Evolutionary conservation across 1,284 basidiomycete species (phyloP).

Genomic region (Neonothopanus nambi): DNA sequence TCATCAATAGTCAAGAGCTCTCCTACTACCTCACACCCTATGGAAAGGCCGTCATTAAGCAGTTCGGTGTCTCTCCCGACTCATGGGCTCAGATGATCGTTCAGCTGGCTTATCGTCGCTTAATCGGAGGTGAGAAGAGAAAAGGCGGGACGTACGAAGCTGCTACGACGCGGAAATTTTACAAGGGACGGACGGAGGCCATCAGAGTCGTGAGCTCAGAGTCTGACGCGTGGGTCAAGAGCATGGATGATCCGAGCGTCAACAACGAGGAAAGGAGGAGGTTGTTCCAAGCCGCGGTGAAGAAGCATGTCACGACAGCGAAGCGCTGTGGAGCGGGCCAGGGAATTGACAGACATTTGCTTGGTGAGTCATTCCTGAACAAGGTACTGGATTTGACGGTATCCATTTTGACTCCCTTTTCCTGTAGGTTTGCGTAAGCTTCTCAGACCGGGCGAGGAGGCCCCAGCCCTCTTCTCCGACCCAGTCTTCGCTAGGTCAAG

Average conservation of each 20-base stretch:
- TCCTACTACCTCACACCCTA: slow-evolving; percentile 71
- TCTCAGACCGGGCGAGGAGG: slow-evolving; percentile 58
- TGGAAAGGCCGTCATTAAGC: slow-evolving; percentile 88
- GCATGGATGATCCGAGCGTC: slow-evolving; percentile 62
- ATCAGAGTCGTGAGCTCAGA: slow-evolving; percentile 79
- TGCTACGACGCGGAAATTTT: slow-evolving; percentile 81
- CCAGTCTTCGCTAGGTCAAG: slow-evolving; percentile 67
- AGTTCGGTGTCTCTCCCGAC: slow-evolving; percentile 83
- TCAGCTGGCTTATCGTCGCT: slow-evolving; percentile 81
- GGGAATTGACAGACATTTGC: slow-evolving; percentile 83
- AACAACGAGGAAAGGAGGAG: slow-evolving; percentile 47
- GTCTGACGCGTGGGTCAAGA: slow-evolving; percentile 69
- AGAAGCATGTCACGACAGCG: slow-evolving; percentile 72
- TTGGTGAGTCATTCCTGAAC: slow-evolving; percentile 55
- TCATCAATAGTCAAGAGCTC: slow-evolving; percentile 71
- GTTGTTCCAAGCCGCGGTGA: slow-evolving; percentile 67
- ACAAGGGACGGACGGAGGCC: slow-evolving; percentile 87
- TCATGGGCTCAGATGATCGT: slow-evolving; percentile 92
- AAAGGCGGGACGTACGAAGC: slow-evolving; percentile 84
- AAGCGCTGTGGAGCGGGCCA: slow-evolving; percentile 69
- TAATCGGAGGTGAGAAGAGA: slow-evolving; percentile 48
- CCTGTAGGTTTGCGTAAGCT: slow-evolving; percentile 65
- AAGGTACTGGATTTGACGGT: neutral
- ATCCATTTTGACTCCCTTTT: neutral
- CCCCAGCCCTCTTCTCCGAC: slow-evolving; percentile 72